Evolutionary conservation across 257 asterid genomes (phyloP).

Genomic region (Capsicum rhomboideum): DNA sequence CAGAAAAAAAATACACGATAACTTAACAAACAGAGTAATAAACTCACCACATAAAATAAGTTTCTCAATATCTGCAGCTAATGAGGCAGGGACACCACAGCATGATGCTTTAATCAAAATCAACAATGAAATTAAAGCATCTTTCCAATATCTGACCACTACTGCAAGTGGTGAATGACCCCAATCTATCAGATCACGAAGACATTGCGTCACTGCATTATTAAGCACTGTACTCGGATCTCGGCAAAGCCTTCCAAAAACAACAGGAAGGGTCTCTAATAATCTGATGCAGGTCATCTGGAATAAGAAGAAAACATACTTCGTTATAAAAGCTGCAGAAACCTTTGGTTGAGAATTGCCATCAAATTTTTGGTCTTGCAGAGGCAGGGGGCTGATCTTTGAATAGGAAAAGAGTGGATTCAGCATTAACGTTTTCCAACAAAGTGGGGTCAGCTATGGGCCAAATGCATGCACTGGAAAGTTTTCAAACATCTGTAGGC

Average conservation of each 20-base stretch:
- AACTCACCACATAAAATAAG: constrained; percentile 64
- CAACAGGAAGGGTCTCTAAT: constrained; percentile 73
- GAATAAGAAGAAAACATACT: background rate
- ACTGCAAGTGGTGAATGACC: constrained; percentile 81
- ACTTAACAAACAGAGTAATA: constrained; percentile 4
- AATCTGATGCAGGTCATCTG: constrained; percentile 93
- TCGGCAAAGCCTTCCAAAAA: constrained; percentile 47
- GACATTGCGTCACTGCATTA: constrained; percentile 42
- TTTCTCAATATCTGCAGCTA: constrained; percentile 46
- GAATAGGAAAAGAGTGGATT: too few relatives aligned
- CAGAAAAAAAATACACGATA: constrained; percentile 2
- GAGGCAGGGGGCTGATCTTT: too few relatives aligned
- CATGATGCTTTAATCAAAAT: constrained; percentile 52
- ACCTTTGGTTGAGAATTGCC: background rate
- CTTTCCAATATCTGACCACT: constrained; percentile 90
- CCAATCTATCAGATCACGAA: constrained; percentile 84
- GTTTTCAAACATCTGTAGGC: background rate
- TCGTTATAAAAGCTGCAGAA: background rate
- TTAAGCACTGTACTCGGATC: constrained; percentile 27
- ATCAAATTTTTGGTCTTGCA: background rate
- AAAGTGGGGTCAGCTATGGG: background rate
- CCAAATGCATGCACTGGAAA: background rate
- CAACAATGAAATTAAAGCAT: constrained; percentile 55
- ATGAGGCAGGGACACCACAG: constrained; percentile 45
- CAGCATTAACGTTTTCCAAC: background rate